Evolutionary conservation across 129 eudicot species (phyloP).

Genomic region (Deinandra increscens): DNA sequence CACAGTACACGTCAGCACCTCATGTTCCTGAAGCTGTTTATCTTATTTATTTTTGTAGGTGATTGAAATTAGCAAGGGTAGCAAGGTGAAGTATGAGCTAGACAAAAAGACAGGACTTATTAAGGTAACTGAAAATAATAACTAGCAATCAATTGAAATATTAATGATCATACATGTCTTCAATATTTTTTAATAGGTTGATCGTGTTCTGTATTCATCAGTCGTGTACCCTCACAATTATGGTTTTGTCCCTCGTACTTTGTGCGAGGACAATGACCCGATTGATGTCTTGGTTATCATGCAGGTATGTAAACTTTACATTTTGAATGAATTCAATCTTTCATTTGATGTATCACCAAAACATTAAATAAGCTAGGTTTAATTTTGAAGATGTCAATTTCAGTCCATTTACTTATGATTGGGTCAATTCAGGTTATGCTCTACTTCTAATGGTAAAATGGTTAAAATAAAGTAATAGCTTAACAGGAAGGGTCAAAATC

Average conservation of each 20-base stretch:
- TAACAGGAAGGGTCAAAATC: neutral
- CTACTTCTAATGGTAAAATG: neutral
- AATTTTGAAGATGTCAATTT: neutral
- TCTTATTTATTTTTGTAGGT: constrained; percentile 48
- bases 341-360: neutral
- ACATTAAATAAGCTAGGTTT: neutral
- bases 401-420: neutral
- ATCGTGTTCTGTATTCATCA: constrained; percentile 90
- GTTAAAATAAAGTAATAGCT: neutral
- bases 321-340: neutral
- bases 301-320: constrained; percentile 58
- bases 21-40: constrained; percentile 10
- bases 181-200: constrained; percentile 55
- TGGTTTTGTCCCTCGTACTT: constrained; percentile 91
- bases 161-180: constrained; percentile 9
- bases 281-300: constrained; percentile 87
- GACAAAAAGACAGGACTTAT: constrained; percentile 92
- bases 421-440: neutral
- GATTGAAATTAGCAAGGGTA: constrained; percentile 87
- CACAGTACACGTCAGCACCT: neutral
- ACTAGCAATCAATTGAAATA: constrained; percentile 4
- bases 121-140: constrained; percentile 49
- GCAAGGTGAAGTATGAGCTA: constrained; percentile 95
- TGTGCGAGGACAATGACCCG: constrained; percentile 93
- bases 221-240: constrained; percentile 96